Evolutionary conservation across 345 rosid species (phyloP).

Genomic region (Physaria fendleri): DNA sequence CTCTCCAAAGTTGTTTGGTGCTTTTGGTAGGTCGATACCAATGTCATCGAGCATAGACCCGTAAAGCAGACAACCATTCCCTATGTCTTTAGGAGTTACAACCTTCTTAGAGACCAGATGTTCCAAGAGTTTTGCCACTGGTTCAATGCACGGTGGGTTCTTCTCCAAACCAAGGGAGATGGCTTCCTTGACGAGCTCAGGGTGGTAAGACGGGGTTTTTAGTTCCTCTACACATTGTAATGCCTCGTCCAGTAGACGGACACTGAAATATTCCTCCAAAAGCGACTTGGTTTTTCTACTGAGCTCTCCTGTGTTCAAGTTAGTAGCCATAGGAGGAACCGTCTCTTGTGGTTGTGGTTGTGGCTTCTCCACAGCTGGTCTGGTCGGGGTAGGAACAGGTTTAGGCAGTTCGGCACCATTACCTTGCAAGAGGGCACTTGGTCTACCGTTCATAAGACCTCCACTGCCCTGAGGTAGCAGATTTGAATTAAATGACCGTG

Average conservation of each 20-base stretch:
- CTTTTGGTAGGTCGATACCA: conserved; percentile 82
- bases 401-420: conserved; percentile 24
- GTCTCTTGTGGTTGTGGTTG: conserved; percentile 8
- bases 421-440: conserved; percentile 81
- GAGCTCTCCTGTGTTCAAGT: conserved; percentile 44
- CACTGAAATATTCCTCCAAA: conserved; percentile 64
- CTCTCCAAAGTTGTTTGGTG: conserved; percentile 71
- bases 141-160: conserved; percentile 55
- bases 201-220: conserved; percentile 54
- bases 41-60: conserved; percentile 70
- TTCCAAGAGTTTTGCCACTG: conserved; percentile 42
- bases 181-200: conserved; percentile 79
- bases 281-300: conserved; percentile 52
- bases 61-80: conserved; percentile 60
- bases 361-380: conserved; percentile 15
- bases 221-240: conserved; percentile 68
- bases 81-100: conserved; percentile 43
- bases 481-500: conserved; percentile 48
- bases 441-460: conserved; percentile 47
- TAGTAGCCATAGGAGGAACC: conserved; percentile 30
- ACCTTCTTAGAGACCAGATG: conserved; percentile 43
- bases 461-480: conserved; percentile 70
- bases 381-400: conserved; percentile 24
- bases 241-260: conserved; percentile 59
- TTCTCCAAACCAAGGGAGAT: conserved; percentile 64